Conservation (phyloP, 2,329 filamentous ascomycete species). For the Aspergillus calidoustus region DNA sequence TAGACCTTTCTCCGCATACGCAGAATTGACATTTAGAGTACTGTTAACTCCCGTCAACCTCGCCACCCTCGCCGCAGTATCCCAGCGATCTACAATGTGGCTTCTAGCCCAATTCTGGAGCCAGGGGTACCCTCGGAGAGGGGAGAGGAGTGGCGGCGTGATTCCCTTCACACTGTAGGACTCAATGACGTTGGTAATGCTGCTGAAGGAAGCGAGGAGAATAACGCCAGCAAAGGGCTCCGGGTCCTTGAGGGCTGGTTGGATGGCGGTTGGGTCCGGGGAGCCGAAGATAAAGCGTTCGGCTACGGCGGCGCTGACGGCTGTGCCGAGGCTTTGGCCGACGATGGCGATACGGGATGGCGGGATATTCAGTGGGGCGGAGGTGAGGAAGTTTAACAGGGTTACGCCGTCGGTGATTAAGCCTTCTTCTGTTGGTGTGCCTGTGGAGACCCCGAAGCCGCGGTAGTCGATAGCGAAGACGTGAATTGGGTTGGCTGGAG, state of each 20-base stretch:
- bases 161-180: slow-evolving; percentile 79
- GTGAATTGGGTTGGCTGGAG: slow-evolving; percentile 66
- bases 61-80: slow-evolving; percentile 67
- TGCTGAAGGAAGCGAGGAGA: slow-evolving; percentile 79
- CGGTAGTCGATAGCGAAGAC: slow-evolving; percentile 90
- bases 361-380: slow-evolving; percentile 66
- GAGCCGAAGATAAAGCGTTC: slow-evolving; percentile 67
- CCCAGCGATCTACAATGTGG: slow-evolving; percentile 80
- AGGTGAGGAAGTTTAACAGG: slow-evolving; percentile 67
- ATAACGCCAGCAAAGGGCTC: slow-evolving; percentile 79
- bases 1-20: slow-evolving; percentile 58
- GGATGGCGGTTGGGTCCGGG: slow-evolving; percentile 35
- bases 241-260: slow-evolving; percentile 48
- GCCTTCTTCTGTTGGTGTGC: slow-evolving; percentile 78
- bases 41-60: slow-evolving; percentile 41
- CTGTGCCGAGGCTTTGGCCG: slow-evolving; percentile 88
- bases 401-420: slow-evolving; percentile 79
- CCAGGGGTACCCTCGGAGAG: slow-evolving; percentile 69
- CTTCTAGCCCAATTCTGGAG: slow-evolving; percentile 64
- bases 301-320: slow-evolving; percentile 74
- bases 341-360: slow-evolving; percentile 76
- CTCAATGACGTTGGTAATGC: slow-evolving; percentile 72
- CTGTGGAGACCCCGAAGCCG: slow-evolving; percentile 81
- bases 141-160: slow-evolving; percentile 74
- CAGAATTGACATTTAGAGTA: slow-evolving; percentile 55